Evolutionary conservation across 1,284 basidiomycete species (phyloP), one percentile per base, ranked within the genome.

Genomic region (Cutaneotrichosporon cavernicola): DNA sequence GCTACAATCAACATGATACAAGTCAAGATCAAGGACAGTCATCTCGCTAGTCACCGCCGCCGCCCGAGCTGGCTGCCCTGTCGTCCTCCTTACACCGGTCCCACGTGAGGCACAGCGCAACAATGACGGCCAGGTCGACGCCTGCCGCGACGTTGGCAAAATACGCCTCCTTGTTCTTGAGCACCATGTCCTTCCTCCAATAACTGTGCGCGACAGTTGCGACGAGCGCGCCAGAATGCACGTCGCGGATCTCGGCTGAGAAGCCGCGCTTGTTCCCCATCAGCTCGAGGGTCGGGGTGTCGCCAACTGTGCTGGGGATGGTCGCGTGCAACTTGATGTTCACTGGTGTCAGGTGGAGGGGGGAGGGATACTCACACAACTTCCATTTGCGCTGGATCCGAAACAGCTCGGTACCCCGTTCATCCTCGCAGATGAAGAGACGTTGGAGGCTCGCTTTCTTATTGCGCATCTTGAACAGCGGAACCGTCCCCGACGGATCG

Each of bases 31-130:
- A 26, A 26, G 26, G 26, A 26, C 26, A 26, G 26, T 26, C 26
- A 26, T 26, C 26, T 26, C 26, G 3, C 26, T 26, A 26, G 26
- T 3, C 26, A 26, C 26, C 26, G 26, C 26, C 26, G 26, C 26
- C 26, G 26, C 26, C 26, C 26, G 26, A 26, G 26, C 26, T 26
- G 26, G 34, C 34, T 5, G 34, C 34, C 30, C 51, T 13, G 51
- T 40, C 57, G 46, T 58, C 46, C 40, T 46, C 49, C 31, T 58
- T 58, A 21, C 31, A 14, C 55, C 40, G 36, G 55, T 56, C 55
- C 36, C 34, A 56, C 31, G 55, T n/a, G 13, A 56, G 34, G 21
- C 55, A 56, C 21, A 56, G 55, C 21, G 55, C 55, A 13, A 40
- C 36, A 22, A 56, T 30, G 36, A 56, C 21, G 7, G n/a, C 13